Evolutionary conservation across 202 grass and related monocot genomes (phyloP).

Genomic region (Carex sylvatica): DNA sequence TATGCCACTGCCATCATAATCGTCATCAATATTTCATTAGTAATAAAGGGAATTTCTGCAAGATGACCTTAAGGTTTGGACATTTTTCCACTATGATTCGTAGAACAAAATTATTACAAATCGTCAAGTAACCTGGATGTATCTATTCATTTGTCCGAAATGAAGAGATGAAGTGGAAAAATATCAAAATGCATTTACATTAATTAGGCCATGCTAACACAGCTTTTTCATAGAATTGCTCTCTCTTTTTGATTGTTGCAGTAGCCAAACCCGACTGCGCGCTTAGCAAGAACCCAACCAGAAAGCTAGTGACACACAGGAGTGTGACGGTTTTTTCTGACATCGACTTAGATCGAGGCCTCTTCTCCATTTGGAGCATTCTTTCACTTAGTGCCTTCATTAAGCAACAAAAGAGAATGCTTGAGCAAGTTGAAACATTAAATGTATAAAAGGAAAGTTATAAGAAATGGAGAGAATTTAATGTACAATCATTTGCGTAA

Average conservation of each 20-base stretch:
- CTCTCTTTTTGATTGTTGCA: conserved; percentile 12
- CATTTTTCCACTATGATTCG: neutral
- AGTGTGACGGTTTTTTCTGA: conserved; percentile 42
- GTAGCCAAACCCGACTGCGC: neutral
- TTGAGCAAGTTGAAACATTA: neutral
- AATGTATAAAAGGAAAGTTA: neutral
- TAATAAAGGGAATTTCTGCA: neutral
- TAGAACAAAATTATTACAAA: too few species aligned
- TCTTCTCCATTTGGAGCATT: conserved; percentile 81
- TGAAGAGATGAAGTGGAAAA: too few species aligned
- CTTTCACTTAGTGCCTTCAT: conserved; percentile 48
- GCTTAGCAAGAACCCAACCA: conserved; percentile 38
- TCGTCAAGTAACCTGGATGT: too few species aligned
- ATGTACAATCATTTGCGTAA: conserved; percentile 48
- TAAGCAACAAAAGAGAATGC: neutral
- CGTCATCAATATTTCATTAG: neutral
- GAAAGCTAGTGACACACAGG: conserved; percentile 63
- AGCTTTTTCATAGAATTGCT: neutral
- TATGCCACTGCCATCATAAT: neutral
- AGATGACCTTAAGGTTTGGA: neutral
- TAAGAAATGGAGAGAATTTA: neutral
- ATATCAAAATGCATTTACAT: too few species aligned
- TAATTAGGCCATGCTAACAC: too few species aligned
- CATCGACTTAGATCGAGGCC: conserved; percentile 24
- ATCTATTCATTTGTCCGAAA: too few species aligned